Conservation (phyloP, 805 yeast species). For the Diddensiella transvaalensis region DNA sequence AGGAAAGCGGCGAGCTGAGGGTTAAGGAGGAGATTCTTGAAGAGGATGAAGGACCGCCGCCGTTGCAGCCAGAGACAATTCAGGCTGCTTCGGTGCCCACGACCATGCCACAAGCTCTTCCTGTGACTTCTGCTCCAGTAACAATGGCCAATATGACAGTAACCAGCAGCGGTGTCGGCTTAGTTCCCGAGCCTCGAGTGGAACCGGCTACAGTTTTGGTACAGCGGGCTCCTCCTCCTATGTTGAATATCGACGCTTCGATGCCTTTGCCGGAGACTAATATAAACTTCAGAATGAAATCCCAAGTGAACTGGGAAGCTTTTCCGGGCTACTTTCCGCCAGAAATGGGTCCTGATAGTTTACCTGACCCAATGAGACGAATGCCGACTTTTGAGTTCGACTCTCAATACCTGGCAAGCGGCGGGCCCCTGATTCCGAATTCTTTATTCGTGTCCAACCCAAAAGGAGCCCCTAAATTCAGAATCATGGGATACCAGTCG, state of each 20-base stretch:
- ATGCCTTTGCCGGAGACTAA: background rate
- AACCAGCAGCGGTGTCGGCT: background rate
- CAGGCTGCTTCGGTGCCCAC: background rate
- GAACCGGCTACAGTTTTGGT: background rate
- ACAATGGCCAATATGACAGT: too few relatives aligned
- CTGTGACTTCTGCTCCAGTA: background rate
- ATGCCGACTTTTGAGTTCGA: background rate
- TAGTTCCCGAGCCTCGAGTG: background rate
- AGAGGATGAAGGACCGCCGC: background rate
- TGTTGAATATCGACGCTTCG: background rate
- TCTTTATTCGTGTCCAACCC: background rate
- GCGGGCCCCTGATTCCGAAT: background rate
- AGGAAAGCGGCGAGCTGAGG: background rate
- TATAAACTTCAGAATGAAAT: background rate
- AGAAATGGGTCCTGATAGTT: background rate
- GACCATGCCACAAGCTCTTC: background rate
- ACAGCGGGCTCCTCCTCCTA: background rate
- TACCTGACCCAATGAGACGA: background rate
- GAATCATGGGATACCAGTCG: background rate
- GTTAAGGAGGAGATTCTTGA: background rate
- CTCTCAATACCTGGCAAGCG: background rate
- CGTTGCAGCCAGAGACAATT: background rate
- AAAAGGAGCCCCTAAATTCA: background rate
- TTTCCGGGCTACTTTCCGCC: background rate
- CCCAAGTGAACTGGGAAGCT: background rate